phyloP scores from a whole-genome alignment of 169 alveolate species.

The Plasmodium fragile region DNA sequence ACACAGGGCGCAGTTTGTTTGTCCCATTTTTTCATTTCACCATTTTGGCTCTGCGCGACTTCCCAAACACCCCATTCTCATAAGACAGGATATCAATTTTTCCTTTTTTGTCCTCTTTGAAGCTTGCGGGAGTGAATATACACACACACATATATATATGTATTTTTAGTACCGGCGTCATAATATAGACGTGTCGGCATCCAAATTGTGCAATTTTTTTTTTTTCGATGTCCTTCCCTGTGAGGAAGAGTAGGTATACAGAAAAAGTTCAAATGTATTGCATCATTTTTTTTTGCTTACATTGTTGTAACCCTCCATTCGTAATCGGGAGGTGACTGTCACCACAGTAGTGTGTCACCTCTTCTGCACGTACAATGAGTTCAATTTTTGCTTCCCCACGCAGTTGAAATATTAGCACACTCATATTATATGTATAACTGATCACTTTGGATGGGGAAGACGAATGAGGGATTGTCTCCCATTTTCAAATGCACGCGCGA shows the following conservation, averaged over 20 bases:
- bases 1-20: background rate
- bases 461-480: background rate
- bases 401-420: background rate
- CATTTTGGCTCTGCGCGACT: background rate
- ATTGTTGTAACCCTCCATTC: background rate
- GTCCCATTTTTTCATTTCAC: background rate
- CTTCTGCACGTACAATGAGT: background rate
- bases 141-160: background rate
- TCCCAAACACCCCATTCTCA: background rate
- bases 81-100: background rate
- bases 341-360: background rate
- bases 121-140: background rate
- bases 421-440: background rate
- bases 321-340: background rate
- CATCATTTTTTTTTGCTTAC: background rate
- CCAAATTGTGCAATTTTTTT: background rate
- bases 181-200: background rate
- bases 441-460: background rate
- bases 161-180: background rate
- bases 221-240: background rate
- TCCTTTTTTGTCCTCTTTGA: background rate
- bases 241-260: background rate
- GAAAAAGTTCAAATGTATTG: background rate
- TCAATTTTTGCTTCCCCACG: background rate
- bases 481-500: background rate